phyloP scores from a whole-genome alignment of 2,329 filamentous ascomycete genomes.

The Shiraia bambusicola region DNA sequence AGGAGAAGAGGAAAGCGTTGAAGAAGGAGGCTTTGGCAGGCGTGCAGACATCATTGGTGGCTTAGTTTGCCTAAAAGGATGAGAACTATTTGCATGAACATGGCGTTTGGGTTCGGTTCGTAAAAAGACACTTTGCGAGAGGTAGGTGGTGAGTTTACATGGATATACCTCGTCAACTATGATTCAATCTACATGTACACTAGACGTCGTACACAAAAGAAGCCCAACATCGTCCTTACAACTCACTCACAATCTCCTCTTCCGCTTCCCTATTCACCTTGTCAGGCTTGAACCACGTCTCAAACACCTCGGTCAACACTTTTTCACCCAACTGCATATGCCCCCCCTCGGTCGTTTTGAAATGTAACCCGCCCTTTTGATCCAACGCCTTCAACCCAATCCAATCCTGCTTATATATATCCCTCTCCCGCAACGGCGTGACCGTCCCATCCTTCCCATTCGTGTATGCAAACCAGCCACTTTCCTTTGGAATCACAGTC shows the following conservation, averaged over 20 bases:
- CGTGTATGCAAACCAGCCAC: slow-evolving; percentile 80
- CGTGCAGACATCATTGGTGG: slow-evolving; percentile 42
- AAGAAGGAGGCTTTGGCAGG: slow-evolving; percentile 52
- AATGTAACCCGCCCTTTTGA: slow-evolving; percentile 74
- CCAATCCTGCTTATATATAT: slow-evolving; percentile 90
- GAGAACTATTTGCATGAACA: slow-evolving; percentile 3
- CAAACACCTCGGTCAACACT: slow-evolving; percentile 66
- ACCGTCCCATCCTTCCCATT: slow-evolving; percentile 65
- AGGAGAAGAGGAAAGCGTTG: slow-evolving; percentile 53
- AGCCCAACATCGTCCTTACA: slow-evolving; percentile 23
- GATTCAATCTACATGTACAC: too few relatives aligned
- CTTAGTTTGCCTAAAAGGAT: slow-evolving; percentile 1
- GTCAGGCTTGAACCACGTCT: slow-evolving; percentile 61
- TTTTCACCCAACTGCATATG: slow-evolving; percentile 80
- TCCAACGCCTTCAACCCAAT: slow-evolving; percentile 80
- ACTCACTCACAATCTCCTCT: slow-evolving; percentile 29
- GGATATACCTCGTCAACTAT: too few relatives aligned
- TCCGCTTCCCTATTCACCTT: slow-evolving; percentile 2
- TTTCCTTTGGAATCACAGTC: slow-evolving; percentile 87
- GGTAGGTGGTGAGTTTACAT: too few relatives aligned
- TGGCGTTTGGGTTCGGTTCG: slow-evolving; percentile 4
- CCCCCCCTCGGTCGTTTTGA: slow-evolving; percentile 69
- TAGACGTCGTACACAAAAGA: too few relatives aligned
- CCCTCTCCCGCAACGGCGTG: slow-evolving; percentile 67
- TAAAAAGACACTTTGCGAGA: background rate